A percentile compares a stretch with the other conserved stretches of the same genome.
Conservation (phyloP, 495 filamentous ascomycete species). For the Aspergillus wentii region DNA sequence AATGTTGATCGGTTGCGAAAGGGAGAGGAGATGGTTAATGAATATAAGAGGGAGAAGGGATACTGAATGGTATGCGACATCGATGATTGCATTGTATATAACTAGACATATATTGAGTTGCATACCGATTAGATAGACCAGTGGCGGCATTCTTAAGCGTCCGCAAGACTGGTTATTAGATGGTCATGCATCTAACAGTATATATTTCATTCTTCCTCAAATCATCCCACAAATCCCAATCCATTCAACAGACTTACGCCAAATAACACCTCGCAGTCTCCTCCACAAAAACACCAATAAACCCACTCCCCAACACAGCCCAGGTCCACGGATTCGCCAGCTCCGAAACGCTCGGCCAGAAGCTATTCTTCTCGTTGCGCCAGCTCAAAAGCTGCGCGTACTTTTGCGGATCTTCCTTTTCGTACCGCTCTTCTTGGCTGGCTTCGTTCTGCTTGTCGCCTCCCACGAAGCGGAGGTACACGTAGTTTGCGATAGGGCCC, state of each 20-base stretch:
- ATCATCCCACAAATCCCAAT: no score
- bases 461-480: slow-evolving; percentile 50
- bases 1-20: slow-evolving; percentile 57
- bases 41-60: slow-evolving; percentile 51
- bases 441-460: slow-evolving; percentile 51
- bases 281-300: slow-evolving; percentile 26
- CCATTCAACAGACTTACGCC: background rate
- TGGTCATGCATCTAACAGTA: no score
- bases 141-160: no score
- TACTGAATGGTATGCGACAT: no score
- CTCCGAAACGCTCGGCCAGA: slow-evolving; percentile 49
- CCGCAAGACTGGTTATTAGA: no score
- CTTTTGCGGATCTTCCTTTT: slow-evolving; percentile 39
- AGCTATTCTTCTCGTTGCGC: slow-evolving; percentile 48
- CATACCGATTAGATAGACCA: no score
- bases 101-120: no score
- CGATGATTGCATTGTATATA: no score
- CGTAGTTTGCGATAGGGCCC: slow-evolving; percentile 52
- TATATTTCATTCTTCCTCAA: no score
- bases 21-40: slow-evolving; percentile 63
- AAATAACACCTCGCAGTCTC: slow-evolving; percentile 8
- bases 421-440: slow-evolving; percentile 45
- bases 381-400: slow-evolving; percentile 43
- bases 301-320: slow-evolving; percentile 42
- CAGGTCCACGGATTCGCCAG: slow-evolving; percentile 50